Evolutionary conservation across 441 rosid species (phyloP).

Genomic region (Lepidium campestre): DNA sequence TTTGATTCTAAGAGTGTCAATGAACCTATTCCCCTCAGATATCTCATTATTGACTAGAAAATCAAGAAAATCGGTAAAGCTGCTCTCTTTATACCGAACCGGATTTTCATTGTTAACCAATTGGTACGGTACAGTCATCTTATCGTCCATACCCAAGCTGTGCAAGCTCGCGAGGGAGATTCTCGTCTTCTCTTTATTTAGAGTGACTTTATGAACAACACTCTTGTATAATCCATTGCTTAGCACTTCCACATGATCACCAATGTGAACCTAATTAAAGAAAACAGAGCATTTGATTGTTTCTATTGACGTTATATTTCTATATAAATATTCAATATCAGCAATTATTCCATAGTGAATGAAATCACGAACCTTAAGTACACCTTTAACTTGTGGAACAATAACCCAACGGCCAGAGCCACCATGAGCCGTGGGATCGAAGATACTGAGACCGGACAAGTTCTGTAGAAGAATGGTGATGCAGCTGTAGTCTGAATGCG

Average conservation of each 20-base stretch:
- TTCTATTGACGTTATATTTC: too few relatives aligned
- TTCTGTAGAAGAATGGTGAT: conserved; percentile 50
- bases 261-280: conserved; percentile 37
- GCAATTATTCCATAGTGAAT: too few relatives aligned
- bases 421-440: conserved; percentile 25
- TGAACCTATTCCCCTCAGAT: conserved; percentile 41
- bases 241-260: conserved; percentile 66
- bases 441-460: conserved; percentile 51
- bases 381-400: conserved; percentile 40
- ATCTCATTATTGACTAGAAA: conserved; percentile 46
- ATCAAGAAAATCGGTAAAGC: conserved; percentile 53
- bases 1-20: conserved; percentile 35
- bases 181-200: conserved; percentile 37
- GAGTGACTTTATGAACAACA: conserved; percentile 41
- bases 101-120: conserved; percentile 41
- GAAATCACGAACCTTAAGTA: conserved; percentile 37
- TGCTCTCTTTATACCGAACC: conserved; percentile 45
- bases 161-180: conserved; percentile 59
- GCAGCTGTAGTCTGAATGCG: conserved; percentile 65
- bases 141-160: conserved; percentile 56
- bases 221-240: conserved; percentile 65
- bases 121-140: conserved; percentile 45
- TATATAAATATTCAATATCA: too few relatives aligned
- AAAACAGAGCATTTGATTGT: background rate
- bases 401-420: conserved; percentile 36